phyloP scores from a whole-genome alignment of 345 rosid genomes.

The Aquilaria yunnanensis region DNA sequence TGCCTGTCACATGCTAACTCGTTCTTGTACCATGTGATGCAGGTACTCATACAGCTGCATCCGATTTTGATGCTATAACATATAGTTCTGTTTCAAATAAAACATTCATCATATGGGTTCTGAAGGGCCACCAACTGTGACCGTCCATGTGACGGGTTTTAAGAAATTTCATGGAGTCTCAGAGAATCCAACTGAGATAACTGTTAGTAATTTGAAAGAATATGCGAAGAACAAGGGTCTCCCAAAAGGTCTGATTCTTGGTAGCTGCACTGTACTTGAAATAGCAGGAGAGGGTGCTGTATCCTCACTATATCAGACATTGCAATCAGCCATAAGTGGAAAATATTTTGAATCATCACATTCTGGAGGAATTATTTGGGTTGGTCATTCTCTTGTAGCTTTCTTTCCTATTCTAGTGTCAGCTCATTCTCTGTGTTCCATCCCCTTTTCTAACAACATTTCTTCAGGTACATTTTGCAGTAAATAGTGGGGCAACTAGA shows the following conservation, averaged over 20 bases:
- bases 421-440: no score
- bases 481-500: conserved; percentile 87
- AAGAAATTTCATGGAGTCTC: conserved; percentile 98
- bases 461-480: conserved; percentile 81
- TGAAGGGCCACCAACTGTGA: conserved; percentile 76
- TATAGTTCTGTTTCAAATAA: conserved; percentile 4
- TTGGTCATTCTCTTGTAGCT: background rate
- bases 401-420: no score
- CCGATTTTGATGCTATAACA: conserved; percentile 13
- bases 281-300: conserved; percentile 89
- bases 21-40: no score
- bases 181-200: conserved; percentile 88
- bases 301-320: conserved; percentile 44
- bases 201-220: conserved; percentile 61
- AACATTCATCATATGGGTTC: conserved; percentile 61
- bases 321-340: conserved; percentile 45
- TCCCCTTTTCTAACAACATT: background rate
- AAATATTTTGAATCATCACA: conserved; percentile 42
- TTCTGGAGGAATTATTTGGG: conserved; percentile 63
- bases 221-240: conserved; percentile 57
- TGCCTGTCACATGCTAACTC: no score
- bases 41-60: no score
- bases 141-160: conserved; percentile 88
- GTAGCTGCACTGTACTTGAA: conserved; percentile 76
- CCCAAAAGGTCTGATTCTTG: conserved; percentile 69